phyloP scores from a whole-genome alignment of 768 basidiomycete species.

The Suillus luteus region DNA sequence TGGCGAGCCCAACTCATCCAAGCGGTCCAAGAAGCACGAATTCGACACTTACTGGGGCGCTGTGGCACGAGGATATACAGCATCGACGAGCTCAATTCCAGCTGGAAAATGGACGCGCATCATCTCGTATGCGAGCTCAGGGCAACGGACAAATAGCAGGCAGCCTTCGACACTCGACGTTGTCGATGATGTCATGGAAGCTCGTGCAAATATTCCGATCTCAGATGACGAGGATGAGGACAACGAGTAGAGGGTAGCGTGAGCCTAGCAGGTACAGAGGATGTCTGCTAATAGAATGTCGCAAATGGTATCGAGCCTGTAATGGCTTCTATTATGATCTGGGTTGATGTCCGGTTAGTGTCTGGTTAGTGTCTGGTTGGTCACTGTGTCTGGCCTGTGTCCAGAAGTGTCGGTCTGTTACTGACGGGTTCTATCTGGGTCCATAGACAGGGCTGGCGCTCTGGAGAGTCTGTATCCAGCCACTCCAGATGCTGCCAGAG shows the following conservation, averaged over 20 bases:
- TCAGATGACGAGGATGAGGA: background rate
- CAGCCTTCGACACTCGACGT: background rate
- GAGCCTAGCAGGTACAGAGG: conserved; percentile 3
- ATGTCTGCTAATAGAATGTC: conserved; percentile 1
- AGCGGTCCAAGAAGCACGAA: background rate
- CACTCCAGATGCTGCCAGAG: conserved; percentile 3
- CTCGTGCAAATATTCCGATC: background rate
- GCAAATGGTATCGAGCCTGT: background rate
- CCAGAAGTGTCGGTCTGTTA: background rate
- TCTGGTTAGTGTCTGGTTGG: conserved; percentile 1
- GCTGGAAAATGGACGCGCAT: conserved; percentile 9
- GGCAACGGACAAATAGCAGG: background rate
- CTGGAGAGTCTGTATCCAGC: conserved; percentile 2
- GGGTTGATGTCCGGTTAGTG: background rate
- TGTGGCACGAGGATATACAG: conserved; percentile 3
- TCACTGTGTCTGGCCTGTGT: conserved; percentile 1
- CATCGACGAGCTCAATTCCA: conserved; percentile 2
- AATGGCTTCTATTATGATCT: background rate
- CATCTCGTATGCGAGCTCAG: background rate
- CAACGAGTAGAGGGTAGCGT: background rate
- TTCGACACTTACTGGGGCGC: conserved; percentile 7
- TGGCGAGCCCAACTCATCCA: background rate
- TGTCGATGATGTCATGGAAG: conserved; percentile 2
- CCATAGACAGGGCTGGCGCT: conserved; percentile 1
- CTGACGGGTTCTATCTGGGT: conserved; percentile 1